Base-by-base conservation (phyloP, 2,329 filamentous ascomycete species). In the Colletotrichum cereale region DNA sequence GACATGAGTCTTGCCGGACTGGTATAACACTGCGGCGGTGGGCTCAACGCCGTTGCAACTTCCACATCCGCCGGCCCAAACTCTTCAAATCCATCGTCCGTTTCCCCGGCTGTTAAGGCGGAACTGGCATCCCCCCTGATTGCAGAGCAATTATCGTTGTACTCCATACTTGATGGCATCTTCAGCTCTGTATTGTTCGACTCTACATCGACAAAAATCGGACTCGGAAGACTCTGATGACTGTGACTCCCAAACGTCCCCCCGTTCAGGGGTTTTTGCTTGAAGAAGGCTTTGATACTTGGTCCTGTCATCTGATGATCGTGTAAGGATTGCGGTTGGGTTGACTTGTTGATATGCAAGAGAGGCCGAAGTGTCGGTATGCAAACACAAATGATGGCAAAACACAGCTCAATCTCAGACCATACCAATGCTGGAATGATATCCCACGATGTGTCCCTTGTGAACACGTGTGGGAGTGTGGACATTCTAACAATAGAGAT, bases 321-420 rank as follows among this genome's bases (percentile, higher is more conserved):
- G 48, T 42, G 44, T 21, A 31, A 12, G 6, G 18, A 16, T 21
- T 58, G 14, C 36, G 58, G n/a, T 12, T 14, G 29, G 14, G 24
- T 8, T 18, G 2, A 26, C 38, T 21, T 16, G 47, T 26, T 31
- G 14, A 40, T n/a, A 2, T n/a, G 36, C 5, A 69, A 34, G 11
- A 72, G 67, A 18, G 70, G 67, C 8, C 70, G 55, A 4, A 72
- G 70, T 31, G 67, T 72, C 36, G 70, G 70, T 29, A 72, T 71
- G 44, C 70, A 72, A 11, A 53, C 61, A 42, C 70, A 72, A 11
- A 55, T 62, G 26, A 72, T 29, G 16, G 70, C 67, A 12, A 66
- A 71, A 29, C 67, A 72, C 2, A 72, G 36, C 61, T 72, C 70
- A 1, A 66, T n/a, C 11, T 50, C 26, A 1, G 70, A 71, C 67